Evolutionary conservation across 768 basidiomycete genomes (phyloP).

Genomic region (Tremella fuciformis): DNA sequence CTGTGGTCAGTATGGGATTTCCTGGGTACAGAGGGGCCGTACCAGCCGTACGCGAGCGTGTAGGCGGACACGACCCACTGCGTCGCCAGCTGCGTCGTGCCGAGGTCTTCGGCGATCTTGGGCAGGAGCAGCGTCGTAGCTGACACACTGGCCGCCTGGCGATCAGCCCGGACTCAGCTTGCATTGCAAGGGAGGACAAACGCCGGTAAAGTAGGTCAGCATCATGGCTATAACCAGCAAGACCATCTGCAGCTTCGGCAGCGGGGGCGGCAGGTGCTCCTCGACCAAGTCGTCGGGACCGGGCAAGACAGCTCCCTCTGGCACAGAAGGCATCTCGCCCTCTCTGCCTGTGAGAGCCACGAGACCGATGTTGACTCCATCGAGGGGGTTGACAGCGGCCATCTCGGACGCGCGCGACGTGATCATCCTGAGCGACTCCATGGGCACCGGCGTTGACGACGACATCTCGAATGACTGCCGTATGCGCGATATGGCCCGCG

Average conservation of each 20-base stretch:
- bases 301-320: too few species aligned
- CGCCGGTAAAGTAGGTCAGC: constrained; percentile 30
- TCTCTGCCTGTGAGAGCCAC: too few species aligned
- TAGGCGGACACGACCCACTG: constrained; percentile 32
- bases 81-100: constrained; percentile 13
- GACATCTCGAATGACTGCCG: too few species aligned
- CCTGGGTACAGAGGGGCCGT: constrained; percentile 1
- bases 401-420: too few species aligned
- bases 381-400: too few species aligned
- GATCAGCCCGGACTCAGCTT: not conserved
- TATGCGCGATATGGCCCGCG: too few species aligned
- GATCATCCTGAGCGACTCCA: too few species aligned
- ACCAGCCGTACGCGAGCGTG: constrained; percentile 26
- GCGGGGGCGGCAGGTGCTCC: not conserved
- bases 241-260: constrained; percentile 4
- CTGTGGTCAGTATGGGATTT: not conserved
- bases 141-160: not conserved
- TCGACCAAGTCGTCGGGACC: too few species aligned
- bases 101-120: constrained; percentile 21
- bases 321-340: too few species aligned
- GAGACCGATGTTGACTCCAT: too few species aligned
- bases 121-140: constrained; percentile 19
- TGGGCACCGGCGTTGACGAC: too few species aligned
- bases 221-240: constrained; percentile 16
- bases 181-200: constrained; percentile 10